phyloP scores from a whole-genome alignment of 495 filamentous ascomycete species.

The Eremomyces bilateralis region DNA sequence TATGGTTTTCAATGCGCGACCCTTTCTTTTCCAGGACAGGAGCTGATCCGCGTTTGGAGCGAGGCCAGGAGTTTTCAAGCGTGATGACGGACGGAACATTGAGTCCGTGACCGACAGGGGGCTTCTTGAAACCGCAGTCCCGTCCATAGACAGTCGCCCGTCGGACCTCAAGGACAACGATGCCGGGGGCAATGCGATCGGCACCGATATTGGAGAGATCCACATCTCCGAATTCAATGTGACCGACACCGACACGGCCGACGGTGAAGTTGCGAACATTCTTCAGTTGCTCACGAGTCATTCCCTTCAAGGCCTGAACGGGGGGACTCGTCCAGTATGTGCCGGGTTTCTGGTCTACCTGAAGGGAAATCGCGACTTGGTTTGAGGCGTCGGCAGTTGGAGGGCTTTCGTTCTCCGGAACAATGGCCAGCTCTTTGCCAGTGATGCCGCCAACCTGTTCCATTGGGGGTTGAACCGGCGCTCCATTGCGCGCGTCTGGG shows the following conservation, averaged over 20 bases:
- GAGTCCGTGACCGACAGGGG: constrained; percentile 59
- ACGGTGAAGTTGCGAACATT: constrained; percentile 51
- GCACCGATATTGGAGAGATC: constrained; percentile 53
- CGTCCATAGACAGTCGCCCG: constrained; percentile 73
- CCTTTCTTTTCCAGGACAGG: constrained; percentile 32
- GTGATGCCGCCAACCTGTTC: constrained; percentile 57
- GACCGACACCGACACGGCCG: constrained; percentile 59
- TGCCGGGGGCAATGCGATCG: constrained; percentile 45
- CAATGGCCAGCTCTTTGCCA: constrained; percentile 57
- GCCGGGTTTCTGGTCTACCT: constrained; percentile 37
- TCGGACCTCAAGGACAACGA: constrained; percentile 53
- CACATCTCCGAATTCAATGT: constrained; percentile 59
- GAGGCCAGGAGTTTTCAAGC: constrained; percentile 79
- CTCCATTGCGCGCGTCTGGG: constrained; percentile 28
- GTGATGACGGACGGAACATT: constrained; percentile 75
- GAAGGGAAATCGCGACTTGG: constrained; percentile 9
- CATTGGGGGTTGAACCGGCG: constrained; percentile 23
- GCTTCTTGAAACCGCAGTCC: constrained; percentile 36
- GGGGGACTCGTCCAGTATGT: constrained; percentile 71
- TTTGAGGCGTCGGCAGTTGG: constrained; percentile 2
- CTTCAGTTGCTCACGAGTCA: constrained; percentile 52
- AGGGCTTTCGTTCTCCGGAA: constrained; percentile 39
- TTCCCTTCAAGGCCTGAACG: constrained; percentile 42
- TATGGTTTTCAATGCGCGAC: constrained; percentile 49
- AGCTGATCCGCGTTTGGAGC: constrained; percentile 35